Conservation (phyloP, 2,329 filamentous ascomycete species). For the Pseudogymnoascus sp. region DNA sequence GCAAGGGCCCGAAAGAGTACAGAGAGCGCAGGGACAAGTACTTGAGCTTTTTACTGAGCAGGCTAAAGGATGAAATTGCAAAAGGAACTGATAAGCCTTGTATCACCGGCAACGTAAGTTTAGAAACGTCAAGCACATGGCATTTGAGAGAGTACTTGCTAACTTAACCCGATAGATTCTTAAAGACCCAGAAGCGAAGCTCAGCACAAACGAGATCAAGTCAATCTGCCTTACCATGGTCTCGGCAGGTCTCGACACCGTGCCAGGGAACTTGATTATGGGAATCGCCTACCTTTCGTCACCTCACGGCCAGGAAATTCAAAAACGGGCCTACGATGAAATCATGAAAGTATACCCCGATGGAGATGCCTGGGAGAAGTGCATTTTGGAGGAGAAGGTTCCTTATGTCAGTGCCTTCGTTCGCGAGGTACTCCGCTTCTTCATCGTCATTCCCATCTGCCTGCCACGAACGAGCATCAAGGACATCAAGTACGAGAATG, state of each 20-base stretch:
- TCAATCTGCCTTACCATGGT: conserved; percentile 79
- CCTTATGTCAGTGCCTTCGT: conserved; percentile 70
- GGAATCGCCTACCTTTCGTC: conserved; percentile 68
- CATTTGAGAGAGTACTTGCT: conserved; percentile 47
- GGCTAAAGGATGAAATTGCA: conserved; percentile 51
- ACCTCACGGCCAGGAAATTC: conserved; percentile 58
- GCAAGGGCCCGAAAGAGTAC: conserved; percentile 55
- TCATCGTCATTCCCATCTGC: conserved; percentile 71
- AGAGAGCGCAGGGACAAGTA: conserved; percentile 61
- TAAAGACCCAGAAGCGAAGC: conserved; percentile 34
- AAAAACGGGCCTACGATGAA: conserved; percentile 59
- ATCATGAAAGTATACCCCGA: conserved; percentile 65
- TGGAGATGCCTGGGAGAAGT: conserved; percentile 68
- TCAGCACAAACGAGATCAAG: conserved; percentile 58
- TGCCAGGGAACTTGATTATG: conserved; percentile 73
- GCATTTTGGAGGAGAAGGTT: conserved; percentile 64
- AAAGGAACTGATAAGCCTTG: conserved; percentile 59
- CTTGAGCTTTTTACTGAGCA: conserved; percentile 49
- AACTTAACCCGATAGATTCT: background rate
- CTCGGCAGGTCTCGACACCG: conserved; percentile 71
- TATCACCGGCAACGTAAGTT: conserved; percentile 56
- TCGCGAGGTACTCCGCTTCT: conserved; percentile 71
- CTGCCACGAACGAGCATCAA: conserved; percentile 65
- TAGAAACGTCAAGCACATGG: background rate
- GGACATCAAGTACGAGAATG: conserved; percentile 60